Conservation (phyloP, 257 asterid genomes). For the Orobanche coerulescens region DNA sequence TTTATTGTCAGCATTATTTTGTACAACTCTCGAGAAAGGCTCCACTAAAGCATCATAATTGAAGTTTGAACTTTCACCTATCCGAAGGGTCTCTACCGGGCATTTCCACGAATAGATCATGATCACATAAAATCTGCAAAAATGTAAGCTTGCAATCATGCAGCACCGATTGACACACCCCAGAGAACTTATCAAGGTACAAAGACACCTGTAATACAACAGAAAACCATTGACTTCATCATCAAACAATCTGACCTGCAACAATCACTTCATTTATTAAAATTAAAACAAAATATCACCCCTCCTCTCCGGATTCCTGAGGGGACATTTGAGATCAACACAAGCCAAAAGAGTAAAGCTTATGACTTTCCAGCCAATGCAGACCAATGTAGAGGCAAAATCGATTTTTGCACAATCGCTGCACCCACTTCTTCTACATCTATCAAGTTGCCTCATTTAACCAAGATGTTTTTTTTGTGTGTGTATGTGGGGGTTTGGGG, state of each 20-base stretch:
- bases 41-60: constrained; percentile 7
- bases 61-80: constrained; percentile 43
- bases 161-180: constrained; percentile 87
- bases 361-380: background rate
- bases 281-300: background rate
- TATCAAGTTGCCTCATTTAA: background rate
- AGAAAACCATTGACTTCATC: constrained; percentile 13
- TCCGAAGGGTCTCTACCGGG: constrained; percentile 99
- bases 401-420: background rate
- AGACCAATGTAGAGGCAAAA: background rate
- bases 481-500: too few relatives aligned
- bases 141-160: constrained; percentile 98
- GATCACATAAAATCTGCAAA: constrained; percentile 93
- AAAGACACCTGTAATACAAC: constrained; percentile 67
- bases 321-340: constrained; percentile 5
- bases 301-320: background rate
- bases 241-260: constrained; percentile 4
- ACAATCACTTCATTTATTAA: background rate
- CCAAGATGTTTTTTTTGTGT: too few relatives aligned
- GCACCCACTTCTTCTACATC: background rate
- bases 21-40: constrained; percentile 11
- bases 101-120: constrained; percentile 98
- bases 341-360: background rate
- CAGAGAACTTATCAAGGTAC: constrained; percentile 97
- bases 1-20: background rate